phyloP scores from a whole-genome alignment of 257 asterid genomes.

The Solanum sejunctum region DNA sequence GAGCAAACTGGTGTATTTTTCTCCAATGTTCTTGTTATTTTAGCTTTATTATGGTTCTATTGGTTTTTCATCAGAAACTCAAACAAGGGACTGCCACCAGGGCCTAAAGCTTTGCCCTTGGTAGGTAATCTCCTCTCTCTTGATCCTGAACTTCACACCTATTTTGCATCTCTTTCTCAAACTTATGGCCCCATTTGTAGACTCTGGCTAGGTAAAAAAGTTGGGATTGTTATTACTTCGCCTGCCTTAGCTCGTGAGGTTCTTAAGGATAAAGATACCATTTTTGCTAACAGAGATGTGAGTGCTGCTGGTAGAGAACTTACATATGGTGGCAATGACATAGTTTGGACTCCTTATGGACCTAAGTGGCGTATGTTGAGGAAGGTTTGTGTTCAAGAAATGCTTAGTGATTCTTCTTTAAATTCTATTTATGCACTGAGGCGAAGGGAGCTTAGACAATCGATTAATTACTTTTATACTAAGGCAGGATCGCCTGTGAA shows the following conservation, averaged over 20 bases:
- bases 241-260: constrained; percentile 27
- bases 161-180: constrained; percentile 16
- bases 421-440: constrained; percentile 41
- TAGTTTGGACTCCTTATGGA: constrained; percentile 61
- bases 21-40: constrained; percentile 3
- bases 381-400: constrained; percentile 46
- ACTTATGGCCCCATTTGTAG: constrained; percentile 49
- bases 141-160: neutral
- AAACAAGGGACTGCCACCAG: constrained; percentile 28
- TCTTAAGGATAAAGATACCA: constrained; percentile 48
- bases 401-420: constrained; percentile 33
- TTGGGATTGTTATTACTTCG: neutral
- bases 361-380: constrained; percentile 72
- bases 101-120: constrained; percentile 45
- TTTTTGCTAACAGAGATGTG: constrained; percentile 64
- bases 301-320: constrained; percentile 52
- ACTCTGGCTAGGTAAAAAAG: constrained; percentile 39
- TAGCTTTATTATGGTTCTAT: constrained; percentile 20
- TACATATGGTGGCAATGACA: constrained; percentile 51
- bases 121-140: constrained; percentile 27
- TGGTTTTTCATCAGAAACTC: constrained; percentile 1
- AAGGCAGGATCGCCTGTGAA: constrained; percentile 28
- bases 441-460: constrained; percentile 32
- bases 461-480: constrained; percentile 17
- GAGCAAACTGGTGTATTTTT: neutral